Percentiles rank a stretch among this genome's conserved stretches.
Evolutionary conservation across 1,284 basidiomycete species (phyloP).

Genomic region (Cutaneotrichosporon sp.): DNA sequence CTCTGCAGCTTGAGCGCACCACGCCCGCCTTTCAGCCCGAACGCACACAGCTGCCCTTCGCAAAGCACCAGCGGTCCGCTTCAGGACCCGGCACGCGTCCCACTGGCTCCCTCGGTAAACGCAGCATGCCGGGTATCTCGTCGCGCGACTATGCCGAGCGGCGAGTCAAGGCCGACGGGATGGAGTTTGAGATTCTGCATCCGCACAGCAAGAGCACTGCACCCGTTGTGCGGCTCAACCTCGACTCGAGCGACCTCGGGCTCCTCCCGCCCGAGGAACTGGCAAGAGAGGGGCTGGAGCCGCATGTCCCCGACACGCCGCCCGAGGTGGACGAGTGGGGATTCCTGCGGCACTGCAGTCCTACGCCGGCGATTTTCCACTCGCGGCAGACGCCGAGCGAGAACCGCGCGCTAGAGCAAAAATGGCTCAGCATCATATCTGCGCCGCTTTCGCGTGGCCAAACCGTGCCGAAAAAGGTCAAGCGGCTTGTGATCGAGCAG

Average conservation of each 20-base stretch:
- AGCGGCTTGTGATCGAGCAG: slow-evolving; percentile 67
- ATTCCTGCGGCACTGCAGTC: slow-evolving; percentile 35
- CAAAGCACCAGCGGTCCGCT: neutral
- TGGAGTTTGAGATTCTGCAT: slow-evolving; percentile 47
- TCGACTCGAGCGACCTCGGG: slow-evolving; percentile 12
- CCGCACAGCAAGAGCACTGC: slow-evolving; percentile 22
- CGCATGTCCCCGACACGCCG: neutral
- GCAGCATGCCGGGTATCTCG: slow-evolving; percentile 25
- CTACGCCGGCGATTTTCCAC: slow-evolving; percentile 38
- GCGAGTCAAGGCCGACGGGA: slow-evolving; percentile 41
- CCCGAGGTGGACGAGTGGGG: slow-evolving; percentile 46
- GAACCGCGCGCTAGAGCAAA: slow-evolving; percentile 38
- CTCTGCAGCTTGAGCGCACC: neutral
- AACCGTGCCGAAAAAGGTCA: slow-evolving; percentile 75
- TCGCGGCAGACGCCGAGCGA: slow-evolving; percentile 28
- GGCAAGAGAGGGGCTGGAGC: slow-evolving; percentile 2
- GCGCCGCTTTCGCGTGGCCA: slow-evolving; percentile 60
- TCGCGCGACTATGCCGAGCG: slow-evolving; percentile 41
- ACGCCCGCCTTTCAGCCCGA: neutral
- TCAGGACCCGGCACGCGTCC: neutral
- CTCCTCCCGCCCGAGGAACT: slow-evolving; percentile 5
- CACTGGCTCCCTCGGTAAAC: neutral
- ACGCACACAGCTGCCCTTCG: neutral
- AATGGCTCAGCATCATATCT: slow-evolving; percentile 58
- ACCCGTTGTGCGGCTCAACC: neutral